Percentiles rank a stretch among this genome's conserved stretches.
phyloP scores from a whole-genome alignment of 2,329 filamentous ascomycete genomes.

The Sphaerulina musiva region DNA sequence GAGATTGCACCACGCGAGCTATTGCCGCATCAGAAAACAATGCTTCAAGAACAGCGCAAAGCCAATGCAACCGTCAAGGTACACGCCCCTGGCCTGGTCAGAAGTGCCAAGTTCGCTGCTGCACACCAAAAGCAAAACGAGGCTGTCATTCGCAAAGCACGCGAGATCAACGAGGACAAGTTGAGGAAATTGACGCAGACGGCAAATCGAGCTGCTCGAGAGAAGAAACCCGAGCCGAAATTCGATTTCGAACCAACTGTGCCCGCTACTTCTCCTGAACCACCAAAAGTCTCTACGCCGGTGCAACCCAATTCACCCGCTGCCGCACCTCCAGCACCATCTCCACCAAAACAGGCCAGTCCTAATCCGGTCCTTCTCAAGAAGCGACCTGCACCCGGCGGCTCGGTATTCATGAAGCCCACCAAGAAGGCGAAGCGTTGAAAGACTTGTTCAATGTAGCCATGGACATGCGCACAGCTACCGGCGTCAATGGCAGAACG shows the following conservation, averaged over 20 bases:
- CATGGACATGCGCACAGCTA: conserved; percentile 1
- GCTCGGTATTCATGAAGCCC: conserved; percentile 22
- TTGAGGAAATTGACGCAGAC: conserved; percentile 16
- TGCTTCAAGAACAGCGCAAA: conserved; percentile 14
- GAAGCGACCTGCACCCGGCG: conserved; percentile 21
- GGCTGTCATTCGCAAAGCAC: conserved; percentile 12
- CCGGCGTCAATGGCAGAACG: neutral
- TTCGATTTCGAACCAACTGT: conserved; percentile 11
- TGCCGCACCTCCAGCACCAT: conserved; percentile 1
- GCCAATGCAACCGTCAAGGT: conserved; percentile 10
- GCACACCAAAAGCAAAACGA: conserved; percentile 12
- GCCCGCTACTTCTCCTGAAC: conserved; percentile 5
- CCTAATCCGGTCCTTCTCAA: conserved; percentile 16
- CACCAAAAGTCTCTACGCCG: conserved; percentile 4
- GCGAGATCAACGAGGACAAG: conserved; percentile 18
- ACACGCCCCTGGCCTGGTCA: conserved; percentile 9
- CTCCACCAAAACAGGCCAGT: conserved; percentile 9
- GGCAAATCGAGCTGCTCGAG: conserved; percentile 2
- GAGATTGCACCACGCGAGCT: conserved; percentile 19
- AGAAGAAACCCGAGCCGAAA: conserved; percentile 7
- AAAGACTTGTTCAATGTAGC: neutral
- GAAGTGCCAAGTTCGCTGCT: conserved; percentile 6
- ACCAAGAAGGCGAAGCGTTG: conserved; percentile 15
- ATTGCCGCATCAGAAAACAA: conserved; percentile 16
- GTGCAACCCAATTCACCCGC: neutral